phyloP scores from a whole-genome alignment of 2,329 filamentous ascomycete genomes.

The Penicillium sp. region DNA sequence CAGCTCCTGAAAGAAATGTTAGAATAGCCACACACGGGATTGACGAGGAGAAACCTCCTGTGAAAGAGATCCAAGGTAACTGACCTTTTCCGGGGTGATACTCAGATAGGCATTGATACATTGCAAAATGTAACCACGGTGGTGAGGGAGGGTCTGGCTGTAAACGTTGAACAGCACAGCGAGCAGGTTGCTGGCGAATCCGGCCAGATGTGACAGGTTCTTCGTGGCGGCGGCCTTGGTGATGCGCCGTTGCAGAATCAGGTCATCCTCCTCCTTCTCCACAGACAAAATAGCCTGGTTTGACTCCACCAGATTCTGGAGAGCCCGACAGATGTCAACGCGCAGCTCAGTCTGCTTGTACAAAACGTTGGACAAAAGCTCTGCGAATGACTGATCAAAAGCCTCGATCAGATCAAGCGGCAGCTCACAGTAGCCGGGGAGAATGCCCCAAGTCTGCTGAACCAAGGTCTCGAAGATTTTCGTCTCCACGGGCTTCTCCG shows the following conservation, averaged over 20 bases:
- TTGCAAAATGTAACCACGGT: slow-evolving; percentile 80
- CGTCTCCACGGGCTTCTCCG: slow-evolving; percentile 87
- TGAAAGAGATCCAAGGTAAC: slow-evolving; percentile 5
- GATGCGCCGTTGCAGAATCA: slow-evolving; percentile 72
- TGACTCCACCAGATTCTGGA: slow-evolving; percentile 84
- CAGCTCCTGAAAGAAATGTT: slow-evolving; percentile 53
- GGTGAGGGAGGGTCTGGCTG: slow-evolving; percentile 89
- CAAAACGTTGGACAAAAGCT: slow-evolving; percentile 82
- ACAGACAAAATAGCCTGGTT: slow-evolving; percentile 74
- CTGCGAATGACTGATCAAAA: slow-evolving; percentile 84
- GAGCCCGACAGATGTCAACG: slow-evolving; percentile 75
- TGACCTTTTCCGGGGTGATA: slow-evolving; percentile 63
- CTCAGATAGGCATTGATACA: slow-evolving; percentile 94
- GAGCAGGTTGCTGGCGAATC: slow-evolving; percentile 79
- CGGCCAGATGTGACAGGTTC: slow-evolving; percentile 74
- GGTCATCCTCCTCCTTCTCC: slow-evolving; percentile 62
- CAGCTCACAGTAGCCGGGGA: slow-evolving; percentile 92
- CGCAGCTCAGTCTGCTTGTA: slow-evolving; percentile 88
- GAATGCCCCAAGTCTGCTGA: slow-evolving; percentile 87
- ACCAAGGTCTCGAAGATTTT: slow-evolving; percentile 98
- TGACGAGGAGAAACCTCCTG: no score
- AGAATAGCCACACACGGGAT: neutral
- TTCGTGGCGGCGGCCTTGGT: slow-evolving; percentile 67
- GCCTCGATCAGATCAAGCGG: slow-evolving; percentile 69
- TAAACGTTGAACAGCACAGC: slow-evolving; percentile 99